Conservation (phyloP, 257 asterid species). For the Plantago ovata region DNA sequence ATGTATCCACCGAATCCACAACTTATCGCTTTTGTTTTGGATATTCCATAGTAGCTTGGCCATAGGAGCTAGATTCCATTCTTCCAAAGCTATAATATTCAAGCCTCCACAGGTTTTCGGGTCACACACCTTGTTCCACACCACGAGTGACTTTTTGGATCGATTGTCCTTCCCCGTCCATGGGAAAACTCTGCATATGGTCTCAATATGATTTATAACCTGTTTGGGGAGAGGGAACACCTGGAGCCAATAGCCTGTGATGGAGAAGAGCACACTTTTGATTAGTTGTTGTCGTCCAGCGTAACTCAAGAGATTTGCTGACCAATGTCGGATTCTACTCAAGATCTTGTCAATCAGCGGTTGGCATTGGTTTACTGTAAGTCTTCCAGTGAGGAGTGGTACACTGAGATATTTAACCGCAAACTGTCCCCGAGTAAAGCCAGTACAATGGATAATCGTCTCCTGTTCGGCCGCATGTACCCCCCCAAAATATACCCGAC, state of each 20-base stretch:
- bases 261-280: background rate
- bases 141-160: background rate
- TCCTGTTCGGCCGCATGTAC: no score
- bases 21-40: background rate
- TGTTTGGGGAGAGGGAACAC: background rate
- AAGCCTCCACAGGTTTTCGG: background rate
- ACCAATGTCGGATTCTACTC: no score
- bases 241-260: background rate
- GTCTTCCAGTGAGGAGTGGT: no score
- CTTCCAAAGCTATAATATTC: background rate
- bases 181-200: background rate
- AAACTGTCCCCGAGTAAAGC: no score
- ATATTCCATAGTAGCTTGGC: background rate
- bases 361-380: no score
- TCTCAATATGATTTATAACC: background rate
- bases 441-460: no score
- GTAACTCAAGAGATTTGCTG: background rate
- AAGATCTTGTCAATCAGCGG: background rate
- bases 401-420: no score
- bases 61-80: background rate
- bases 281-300: background rate
- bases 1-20: background rate
- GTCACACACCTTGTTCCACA: no score
- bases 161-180: background rate
- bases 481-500: no score